These are phyloP conservation scores for Lentinula sp. DNA, from an alignment of 768 basidiomycete species.

Conservation along the genomic window DNA sequence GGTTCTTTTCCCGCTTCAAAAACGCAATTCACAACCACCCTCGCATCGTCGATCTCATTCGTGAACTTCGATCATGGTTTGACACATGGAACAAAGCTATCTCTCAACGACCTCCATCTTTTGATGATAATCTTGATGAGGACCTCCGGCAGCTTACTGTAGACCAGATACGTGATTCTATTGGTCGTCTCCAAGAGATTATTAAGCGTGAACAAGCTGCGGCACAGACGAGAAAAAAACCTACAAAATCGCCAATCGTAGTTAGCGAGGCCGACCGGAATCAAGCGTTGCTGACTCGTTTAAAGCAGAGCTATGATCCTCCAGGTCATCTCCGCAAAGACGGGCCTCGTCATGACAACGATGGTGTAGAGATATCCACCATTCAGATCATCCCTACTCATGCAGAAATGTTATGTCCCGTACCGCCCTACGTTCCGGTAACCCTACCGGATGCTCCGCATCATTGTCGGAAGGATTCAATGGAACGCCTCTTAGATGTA, in stretches of 20 bases:
- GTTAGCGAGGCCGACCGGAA: conserved; percentile 5
- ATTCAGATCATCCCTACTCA: conserved; percentile 72
- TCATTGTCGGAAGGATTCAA: conserved; percentile 47
- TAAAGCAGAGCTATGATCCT: conserved; percentile 39
- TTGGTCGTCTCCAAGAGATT: conserved; percentile 29
- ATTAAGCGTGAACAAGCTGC: conserved; percentile 43
- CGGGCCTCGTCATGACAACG: conserved; percentile 68
- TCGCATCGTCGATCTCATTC: conserved; percentile 31
- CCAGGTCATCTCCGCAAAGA: conserved; percentile 44
- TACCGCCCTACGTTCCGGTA: conserved; percentile 55
- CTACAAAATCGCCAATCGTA: conserved; percentile 6
- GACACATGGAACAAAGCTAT: conserved; percentile 41
- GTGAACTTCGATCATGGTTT: conserved; percentile 38
- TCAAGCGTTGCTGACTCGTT: conserved; percentile 35
- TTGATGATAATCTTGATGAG: conserved; percentile 37
- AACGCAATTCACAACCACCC: conserved; percentile 43
- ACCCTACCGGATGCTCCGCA: conserved; percentile 59
- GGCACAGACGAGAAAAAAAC: conserved; percentile 16
- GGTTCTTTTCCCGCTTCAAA: conserved; percentile 56
- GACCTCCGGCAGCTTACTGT: conserved; percentile 31
- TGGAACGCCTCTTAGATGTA: conserved; percentile 64
- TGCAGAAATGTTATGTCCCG: conserved; percentile 46
- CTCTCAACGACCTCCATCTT: conserved; percentile 27
- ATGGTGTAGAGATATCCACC: conserved; percentile 43
- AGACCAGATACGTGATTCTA: conserved; percentile 11